A percentile compares a stretch with the other conserved stretches of the same genome.
phyloP scores from a whole-genome alignment of 371 early-diverging fungal genomes.

The Circinella umbellata region DNA sequence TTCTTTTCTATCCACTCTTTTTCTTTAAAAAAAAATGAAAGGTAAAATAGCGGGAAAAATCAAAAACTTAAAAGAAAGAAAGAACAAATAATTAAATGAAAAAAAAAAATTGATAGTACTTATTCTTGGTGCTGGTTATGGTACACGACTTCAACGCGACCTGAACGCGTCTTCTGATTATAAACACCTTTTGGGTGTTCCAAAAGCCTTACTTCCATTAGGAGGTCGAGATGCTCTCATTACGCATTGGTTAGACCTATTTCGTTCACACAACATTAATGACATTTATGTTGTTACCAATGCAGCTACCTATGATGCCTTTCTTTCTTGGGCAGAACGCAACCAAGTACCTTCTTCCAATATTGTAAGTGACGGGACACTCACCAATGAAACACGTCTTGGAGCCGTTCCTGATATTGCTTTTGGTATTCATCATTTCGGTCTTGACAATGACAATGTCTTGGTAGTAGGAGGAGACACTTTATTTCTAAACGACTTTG shows the following conservation, averaged over 20 bases:
- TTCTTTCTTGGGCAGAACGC: constrained; percentile 53
- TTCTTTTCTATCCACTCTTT: too few relatives aligned
- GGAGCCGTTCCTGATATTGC: constrained; percentile 66
- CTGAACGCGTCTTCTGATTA: constrained; percentile 32
- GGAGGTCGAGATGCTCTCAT: constrained; percentile 54
- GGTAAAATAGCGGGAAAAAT: too few relatives aligned
- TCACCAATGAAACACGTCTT: constrained; percentile 55
- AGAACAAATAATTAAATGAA: too few relatives aligned
- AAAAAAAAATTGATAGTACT: too few relatives aligned
- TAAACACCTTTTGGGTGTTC: constrained; percentile 47
- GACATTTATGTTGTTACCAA: constrained; percentile 55
- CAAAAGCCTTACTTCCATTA: constrained; percentile 58
- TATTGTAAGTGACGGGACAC: constrained; percentile 60
- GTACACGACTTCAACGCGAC: constrained; percentile 61
- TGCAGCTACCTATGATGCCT: constrained; percentile 41
- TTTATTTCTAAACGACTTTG: constrained; percentile 59
- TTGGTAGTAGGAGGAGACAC: constrained; percentile 70
- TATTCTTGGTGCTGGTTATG: constrained; percentile 62
- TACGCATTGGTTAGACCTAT: constrained; percentile 55
- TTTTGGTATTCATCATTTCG: constrained; percentile 51
- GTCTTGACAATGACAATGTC: constrained; percentile 29
- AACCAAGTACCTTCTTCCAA: constrained; percentile 41
- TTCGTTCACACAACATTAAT: constrained; percentile 29
- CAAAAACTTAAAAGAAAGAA: too few relatives aligned
- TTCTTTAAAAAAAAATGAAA: background rate